Conservation (phyloP, 169 alveolate species). For the Neospora caninum region DNA sequence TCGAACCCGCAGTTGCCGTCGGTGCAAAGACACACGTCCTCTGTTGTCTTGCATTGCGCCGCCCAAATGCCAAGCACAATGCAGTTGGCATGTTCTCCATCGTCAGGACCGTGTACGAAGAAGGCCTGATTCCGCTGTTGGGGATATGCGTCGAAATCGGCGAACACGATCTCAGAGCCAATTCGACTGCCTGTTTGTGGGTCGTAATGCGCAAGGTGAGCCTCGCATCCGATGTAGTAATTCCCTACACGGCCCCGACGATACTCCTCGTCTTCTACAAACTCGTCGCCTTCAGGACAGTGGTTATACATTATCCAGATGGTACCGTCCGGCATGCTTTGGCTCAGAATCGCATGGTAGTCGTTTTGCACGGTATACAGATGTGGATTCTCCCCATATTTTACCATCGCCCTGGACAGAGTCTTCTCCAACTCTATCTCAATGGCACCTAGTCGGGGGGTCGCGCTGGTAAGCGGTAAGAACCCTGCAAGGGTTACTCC, state of each 20-base stretch:
- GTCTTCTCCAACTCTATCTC: background rate
- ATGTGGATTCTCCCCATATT: background rate
- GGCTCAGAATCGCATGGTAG: background rate
- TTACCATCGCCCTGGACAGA: background rate
- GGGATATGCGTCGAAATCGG: background rate
- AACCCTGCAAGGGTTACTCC: background rate
- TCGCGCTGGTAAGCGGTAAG: background rate
- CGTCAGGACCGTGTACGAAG: constrained; percentile 24
- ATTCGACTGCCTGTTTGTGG: background rate
- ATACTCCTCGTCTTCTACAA: background rate
- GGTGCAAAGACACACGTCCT: constrained; percentile 12
- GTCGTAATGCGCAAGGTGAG: constrained; percentile 1
- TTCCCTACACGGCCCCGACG: background rate
- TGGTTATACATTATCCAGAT: constrained; percentile 13
- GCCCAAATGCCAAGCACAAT: constrained; percentile 29
- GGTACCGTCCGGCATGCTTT: constrained; percentile 3
- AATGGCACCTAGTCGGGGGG: background rate
- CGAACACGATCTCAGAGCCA: background rate
- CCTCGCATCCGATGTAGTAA: constrained; percentile 31
- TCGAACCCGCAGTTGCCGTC: constrained; percentile 27
- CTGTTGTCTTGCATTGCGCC: background rate
- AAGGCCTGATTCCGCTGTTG: constrained; percentile 2
- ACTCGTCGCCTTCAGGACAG: constrained; percentile 31
- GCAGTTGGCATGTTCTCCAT: background rate
- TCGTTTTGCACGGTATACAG: background rate